These are phyloP conservation scores for Pichia cephalocereana DNA, from an alignment of 805 yeast genomes.

Conservation along the genomic window DNA sequence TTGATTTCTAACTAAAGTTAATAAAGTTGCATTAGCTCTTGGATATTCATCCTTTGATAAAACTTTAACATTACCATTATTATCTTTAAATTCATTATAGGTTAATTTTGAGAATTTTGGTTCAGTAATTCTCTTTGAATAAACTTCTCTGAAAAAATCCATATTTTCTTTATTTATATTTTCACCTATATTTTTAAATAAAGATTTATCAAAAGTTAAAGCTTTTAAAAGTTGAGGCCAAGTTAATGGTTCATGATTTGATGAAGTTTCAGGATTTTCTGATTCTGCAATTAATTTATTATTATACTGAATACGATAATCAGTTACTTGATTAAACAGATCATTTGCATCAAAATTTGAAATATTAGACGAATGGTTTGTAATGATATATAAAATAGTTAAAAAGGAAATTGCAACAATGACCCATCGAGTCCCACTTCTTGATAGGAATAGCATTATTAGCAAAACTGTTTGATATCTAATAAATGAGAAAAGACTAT, in stretches of 20 bases:
- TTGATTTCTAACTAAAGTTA: slow-evolving; percentile 68
- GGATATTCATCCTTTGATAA: slow-evolving; percentile 24
- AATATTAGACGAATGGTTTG: slow-evolving; percentile 1
- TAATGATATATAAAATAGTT: slow-evolving; percentile 2
- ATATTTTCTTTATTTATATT: slow-evolving; percentile 25
- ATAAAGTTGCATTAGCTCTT: slow-evolving; percentile 64
- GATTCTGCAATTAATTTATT: slow-evolving; percentile 21
- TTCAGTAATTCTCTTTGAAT: slow-evolving; percentile 25
- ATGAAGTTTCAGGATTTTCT: neutral
- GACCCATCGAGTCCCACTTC: slow-evolving; percentile 17
- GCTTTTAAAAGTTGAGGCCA: slow-evolving; percentile 19
- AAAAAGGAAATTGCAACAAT: slow-evolving; percentile 7
- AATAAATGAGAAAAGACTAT: too few species aligned
- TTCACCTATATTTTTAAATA: slow-evolving; percentile 17
- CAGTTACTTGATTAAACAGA: neutral
- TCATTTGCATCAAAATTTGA: slow-evolving; percentile 15
- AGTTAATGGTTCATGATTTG: slow-evolving; percentile 9
- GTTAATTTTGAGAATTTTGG: slow-evolving; percentile 26
- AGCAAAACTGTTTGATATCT: neutral
- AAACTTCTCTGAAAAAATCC: slow-evolving; percentile 28
- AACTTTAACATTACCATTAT: slow-evolving; percentile 19
- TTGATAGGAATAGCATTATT: slow-evolving; percentile 2
- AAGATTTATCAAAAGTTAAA: slow-evolving; percentile 17
- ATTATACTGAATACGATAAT: slow-evolving; percentile 22
- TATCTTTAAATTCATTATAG: slow-evolving; percentile 22